Evolutionary conservation across 345 rosid genomes (phyloP), one percentile per base, ranked within the genome.

Genomic region (Sisymbrium irio): DNA sequence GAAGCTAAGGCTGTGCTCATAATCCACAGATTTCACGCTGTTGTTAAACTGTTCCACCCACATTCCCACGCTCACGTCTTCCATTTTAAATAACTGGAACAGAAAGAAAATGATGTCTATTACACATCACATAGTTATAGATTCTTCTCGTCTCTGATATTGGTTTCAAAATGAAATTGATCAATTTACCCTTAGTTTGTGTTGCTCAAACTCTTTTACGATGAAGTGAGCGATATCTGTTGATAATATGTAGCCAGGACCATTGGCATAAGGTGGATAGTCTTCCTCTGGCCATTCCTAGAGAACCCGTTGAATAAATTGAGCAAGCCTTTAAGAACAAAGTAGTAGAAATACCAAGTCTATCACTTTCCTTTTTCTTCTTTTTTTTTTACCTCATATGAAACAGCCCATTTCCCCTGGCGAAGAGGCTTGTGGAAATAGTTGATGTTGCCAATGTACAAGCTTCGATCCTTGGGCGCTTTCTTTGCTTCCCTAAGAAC

Each of bases 281-380:
- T 84, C 96, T 84, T 90, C 91, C 71, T 85, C 91, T 30, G 90
- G 91, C 93, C 96, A 90, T 70, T 90, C 96, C 91, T 90, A 78
- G 46, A 70, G 3, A 69, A 55, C 2, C 54, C 28, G 12, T 27
- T 17, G 42, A 54, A 50, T 11, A 54, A 19, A 25, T 0, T 36
- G 11, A 15, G 15, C 39, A 53, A 53, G 37, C 20, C 6, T 19
- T 33, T 19, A 5, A 25, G 11, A 27, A 27, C 20, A 42, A 44
- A n/a, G 5, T 5, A 60, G 13, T 6, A 5, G 2, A 13, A 12
- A 65, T 25, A 44, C 36, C n/a, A 0, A n/a, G n/a, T 42, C 8
- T 14, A 18, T 4, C 15, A 30, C 3, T 27, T 17, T 42, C 3
- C 0, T 41, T 32, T 20, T 19, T 32, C 12, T 28, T 15, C 49